Base-by-base conservation (phyloP, 805 yeast species). In the Blastobotrys peoriensis region DNA sequence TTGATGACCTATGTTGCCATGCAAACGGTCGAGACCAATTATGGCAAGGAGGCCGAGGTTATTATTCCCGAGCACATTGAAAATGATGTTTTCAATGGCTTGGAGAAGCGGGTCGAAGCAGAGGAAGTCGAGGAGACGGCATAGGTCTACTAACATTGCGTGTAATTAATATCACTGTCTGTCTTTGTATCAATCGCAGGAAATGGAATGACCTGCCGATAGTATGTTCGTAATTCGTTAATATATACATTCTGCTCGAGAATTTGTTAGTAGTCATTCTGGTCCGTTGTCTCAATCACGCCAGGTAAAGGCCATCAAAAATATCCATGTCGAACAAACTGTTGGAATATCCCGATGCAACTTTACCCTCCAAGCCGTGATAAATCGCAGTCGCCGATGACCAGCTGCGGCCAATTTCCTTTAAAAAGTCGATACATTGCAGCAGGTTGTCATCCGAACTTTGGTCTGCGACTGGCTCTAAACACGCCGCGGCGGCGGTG, bases 401-500 rank as follows among this genome's bases (percentile, higher is more conserved):
- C 53, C 53, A 49, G 8, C 49, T 28, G 21, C 44, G 40, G 4
- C 53, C 48, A 13, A 49, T 48, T 17, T 49, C 50, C 16, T 40
- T 33, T 5, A 49, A 41, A 15, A 47, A 41, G 2, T 37, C 42
- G 15, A 49, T 21, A 27, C 53, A 49, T 36, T 49, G 36, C 10
- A 20, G 19, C 17, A 47, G 16, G 10, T 13, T 13, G 8, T 25
- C 10, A 13, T 25, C 30, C 13, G 30, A 25, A 8, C 13, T 8
- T 8, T 33, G 44, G 10, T 33, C 25, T 5, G 34, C 36, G 3
- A 25, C 27, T 5, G 36, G 36, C 13, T 46, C 40, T 20, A 49
- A 28, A n/a, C 38, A 43, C 13, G 46, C 43, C 8, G 55, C 47
- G 20, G 52, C 47, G 3, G 51, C 53, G 6, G 55, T 51, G 40